These are phyloP conservation scores for Aethionema arabicum DNA, from an alignment of 345 rosid genomes.

Conservation along the genomic window DNA sequence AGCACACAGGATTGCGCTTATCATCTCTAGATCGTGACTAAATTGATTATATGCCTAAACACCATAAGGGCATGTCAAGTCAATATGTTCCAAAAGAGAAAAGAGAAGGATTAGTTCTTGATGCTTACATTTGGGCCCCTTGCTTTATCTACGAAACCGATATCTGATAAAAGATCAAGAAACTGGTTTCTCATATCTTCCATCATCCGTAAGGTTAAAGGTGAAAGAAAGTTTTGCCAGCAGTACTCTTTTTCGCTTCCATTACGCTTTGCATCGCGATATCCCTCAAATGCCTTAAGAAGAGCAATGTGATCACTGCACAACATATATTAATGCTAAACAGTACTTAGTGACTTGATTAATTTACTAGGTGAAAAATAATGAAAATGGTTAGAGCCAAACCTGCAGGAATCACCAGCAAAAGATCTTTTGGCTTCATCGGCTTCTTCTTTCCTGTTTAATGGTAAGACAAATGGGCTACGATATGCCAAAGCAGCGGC, in stretches of 20 bases:
- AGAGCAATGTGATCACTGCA: constrained; percentile 98
- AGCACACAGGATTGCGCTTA: constrained; percentile 80
- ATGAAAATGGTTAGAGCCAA: not conserved
- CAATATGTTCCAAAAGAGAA: not conserved
- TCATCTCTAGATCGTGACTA: constrained; percentile 88
- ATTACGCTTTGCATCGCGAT: constrained; percentile 66
- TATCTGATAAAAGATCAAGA: constrained; percentile 73
- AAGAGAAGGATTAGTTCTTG: constrained; percentile 8
- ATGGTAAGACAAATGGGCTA: constrained; percentile 86
- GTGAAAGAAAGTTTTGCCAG: constrained; percentile 87
- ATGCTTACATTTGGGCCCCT: constrained; percentile 67
- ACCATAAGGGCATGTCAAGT: not conserved
- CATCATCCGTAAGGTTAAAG: constrained; percentile 81
- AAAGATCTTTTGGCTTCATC: constrained; percentile 86
- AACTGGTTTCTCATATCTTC: constrained; percentile 96
- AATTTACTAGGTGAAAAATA: not conserved
- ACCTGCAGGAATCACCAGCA: constrained; percentile 99
- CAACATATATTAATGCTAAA: constrained; percentile 16
- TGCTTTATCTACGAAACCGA: constrained; percentile 91
- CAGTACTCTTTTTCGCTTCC: constrained; percentile 71
- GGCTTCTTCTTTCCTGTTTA: constrained; percentile 78
- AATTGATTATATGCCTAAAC: constrained; percentile 80
- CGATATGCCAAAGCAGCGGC: constrained; percentile 94
- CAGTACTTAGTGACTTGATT: constrained; percentile 3
- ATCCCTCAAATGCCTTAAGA: constrained; percentile 86